These are phyloP conservation scores for Adansonia gregorii DNA, from an alignment of 441 rosid genomes.

Conservation along the genomic window DNA sequence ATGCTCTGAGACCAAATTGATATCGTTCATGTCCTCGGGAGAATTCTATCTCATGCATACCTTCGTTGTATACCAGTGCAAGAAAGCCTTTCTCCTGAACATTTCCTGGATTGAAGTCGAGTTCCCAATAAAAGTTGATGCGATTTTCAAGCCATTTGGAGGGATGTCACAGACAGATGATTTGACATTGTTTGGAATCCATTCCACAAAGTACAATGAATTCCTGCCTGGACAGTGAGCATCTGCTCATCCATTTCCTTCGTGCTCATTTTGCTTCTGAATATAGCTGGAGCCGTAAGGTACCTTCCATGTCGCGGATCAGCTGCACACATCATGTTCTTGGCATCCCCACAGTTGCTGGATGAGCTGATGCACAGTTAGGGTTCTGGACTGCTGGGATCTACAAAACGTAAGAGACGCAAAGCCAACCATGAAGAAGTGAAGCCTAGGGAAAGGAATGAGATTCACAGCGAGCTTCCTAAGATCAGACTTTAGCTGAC, in stretches of 20 bases:
- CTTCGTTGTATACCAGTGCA: conserved; percentile 64
- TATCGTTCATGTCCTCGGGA: conserved; percentile 55
- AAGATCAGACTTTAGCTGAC: conserved; percentile 66
- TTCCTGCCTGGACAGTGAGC: conserved; percentile 61
- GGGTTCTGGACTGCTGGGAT: conserved; percentile 57
- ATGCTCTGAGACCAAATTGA: too few relatives aligned
- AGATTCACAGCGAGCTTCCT: conserved; percentile 69
- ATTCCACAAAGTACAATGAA: conserved; percentile 60
- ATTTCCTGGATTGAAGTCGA: conserved; percentile 27
- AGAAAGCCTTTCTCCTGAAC: conserved; percentile 68
- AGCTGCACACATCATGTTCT: conserved; percentile 70
- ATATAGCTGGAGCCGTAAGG: conserved; percentile 57
- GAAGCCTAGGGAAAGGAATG: conserved; percentile 66
- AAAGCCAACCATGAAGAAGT: conserved; percentile 73
- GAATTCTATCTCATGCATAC: conserved; percentile 68
- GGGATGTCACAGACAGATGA: conserved; percentile 64
- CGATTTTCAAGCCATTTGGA: conserved; percentile 44
- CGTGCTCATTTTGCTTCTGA: conserved; percentile 65
- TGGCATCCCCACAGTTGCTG: conserved; percentile 76
- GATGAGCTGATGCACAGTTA: conserved; percentile 63
- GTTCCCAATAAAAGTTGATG: conserved; percentile 53
- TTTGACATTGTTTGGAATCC: conserved; percentile 62
- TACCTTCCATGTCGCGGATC: conserved; percentile 58
- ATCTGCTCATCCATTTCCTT: conserved; percentile 60
- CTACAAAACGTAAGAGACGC: conserved; percentile 64